Percentiles rank a stretch among this genome's conserved stretches.
Evolutionary conservation across 805 yeast species (phyloP).

Genomic region (Wickerhamomyces bovis): DNA sequence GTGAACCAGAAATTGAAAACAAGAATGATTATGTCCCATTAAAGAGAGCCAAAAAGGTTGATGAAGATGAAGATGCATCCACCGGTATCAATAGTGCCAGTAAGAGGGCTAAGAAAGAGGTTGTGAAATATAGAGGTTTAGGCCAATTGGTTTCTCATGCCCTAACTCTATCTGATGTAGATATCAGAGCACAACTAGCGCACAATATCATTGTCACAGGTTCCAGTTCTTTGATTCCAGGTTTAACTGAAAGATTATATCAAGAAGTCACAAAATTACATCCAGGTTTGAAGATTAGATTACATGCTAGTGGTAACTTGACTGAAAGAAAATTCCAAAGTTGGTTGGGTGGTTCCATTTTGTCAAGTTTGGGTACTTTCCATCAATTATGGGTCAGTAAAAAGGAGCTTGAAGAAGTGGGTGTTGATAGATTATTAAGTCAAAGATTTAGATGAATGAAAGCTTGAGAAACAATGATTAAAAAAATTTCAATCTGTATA

Average conservation of each 20-base stretch:
- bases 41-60: constrained; percentile 42
- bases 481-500: neutral
- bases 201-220: constrained; percentile 88
- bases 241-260: constrained; percentile 70
- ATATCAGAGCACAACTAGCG: constrained; percentile 77
- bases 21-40: constrained; percentile 69
- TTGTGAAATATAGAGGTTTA: constrained; percentile 37
- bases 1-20: constrained; percentile 38
- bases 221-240: constrained; percentile 74
- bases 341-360: constrained; percentile 90
- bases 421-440: constrained; percentile 70
- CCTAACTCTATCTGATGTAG: constrained; percentile 63
- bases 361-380: constrained; percentile 86
- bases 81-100: constrained; percentile 15
- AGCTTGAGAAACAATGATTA: neutral
- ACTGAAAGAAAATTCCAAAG: constrained; percentile 74
- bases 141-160: constrained; percentile 55
- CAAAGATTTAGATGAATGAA: constrained; percentile 67
- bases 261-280: constrained; percentile 61
- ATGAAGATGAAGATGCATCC: constrained; percentile 29
- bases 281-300: constrained; percentile 81
- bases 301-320: constrained; percentile 74
- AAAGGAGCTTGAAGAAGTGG: constrained; percentile 83
- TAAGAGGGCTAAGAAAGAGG: constrained; percentile 24
- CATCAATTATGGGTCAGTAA: constrained; percentile 93